These are phyloP conservation scores for Barbatosphaeria neglecta DNA, from an alignment of 495 filamentous ascomycete species.

Conservation along the genomic window DNA sequence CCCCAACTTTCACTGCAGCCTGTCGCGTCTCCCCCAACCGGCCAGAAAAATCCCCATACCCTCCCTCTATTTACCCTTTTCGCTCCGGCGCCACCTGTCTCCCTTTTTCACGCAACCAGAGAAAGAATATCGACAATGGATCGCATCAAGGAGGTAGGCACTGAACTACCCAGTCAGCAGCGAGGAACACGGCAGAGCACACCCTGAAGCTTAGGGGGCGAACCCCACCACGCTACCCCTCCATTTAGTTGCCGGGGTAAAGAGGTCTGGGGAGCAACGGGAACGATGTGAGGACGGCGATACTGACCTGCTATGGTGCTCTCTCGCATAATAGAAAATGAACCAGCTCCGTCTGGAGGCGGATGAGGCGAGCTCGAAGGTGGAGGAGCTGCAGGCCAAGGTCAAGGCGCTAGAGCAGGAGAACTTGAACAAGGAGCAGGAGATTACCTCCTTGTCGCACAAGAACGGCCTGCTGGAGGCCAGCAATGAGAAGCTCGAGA, in stretches of 20 bases:
- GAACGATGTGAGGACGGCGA: neutral
- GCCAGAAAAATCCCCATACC: neutral
- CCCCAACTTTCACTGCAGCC: neutral
- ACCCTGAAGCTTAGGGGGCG: neutral
- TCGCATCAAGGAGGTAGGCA: constrained; percentile 74
- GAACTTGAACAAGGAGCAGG: constrained; percentile 91
- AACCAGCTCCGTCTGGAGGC: constrained; percentile 82
- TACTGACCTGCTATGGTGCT: constrained; percentile 11
- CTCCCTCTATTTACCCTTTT: constrained; percentile 5
- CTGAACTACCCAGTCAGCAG: constrained; percentile 15
- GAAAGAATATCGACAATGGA: too few species aligned
- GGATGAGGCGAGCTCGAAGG: constrained; percentile 64
- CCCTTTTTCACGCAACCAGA: too few species aligned
- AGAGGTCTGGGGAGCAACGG: neutral
- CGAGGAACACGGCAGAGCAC: constrained; percentile 10
- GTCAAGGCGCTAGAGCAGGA: constrained; percentile 90
- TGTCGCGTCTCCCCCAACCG: neutral
- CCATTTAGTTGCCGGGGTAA: constrained; percentile 2
- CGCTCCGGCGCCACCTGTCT: too few species aligned
- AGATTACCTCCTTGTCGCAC: constrained; percentile 89
- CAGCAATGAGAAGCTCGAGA: constrained; percentile 85
- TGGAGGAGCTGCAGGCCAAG: constrained; percentile 74
- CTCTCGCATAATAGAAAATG: constrained; percentile 59
- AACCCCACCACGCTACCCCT: constrained; percentile 29
- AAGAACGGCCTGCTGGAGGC: constrained; percentile 78